phyloP scores from a whole-genome alignment of 108 stramenopile species.

The Skeletonema costatum region DNA sequence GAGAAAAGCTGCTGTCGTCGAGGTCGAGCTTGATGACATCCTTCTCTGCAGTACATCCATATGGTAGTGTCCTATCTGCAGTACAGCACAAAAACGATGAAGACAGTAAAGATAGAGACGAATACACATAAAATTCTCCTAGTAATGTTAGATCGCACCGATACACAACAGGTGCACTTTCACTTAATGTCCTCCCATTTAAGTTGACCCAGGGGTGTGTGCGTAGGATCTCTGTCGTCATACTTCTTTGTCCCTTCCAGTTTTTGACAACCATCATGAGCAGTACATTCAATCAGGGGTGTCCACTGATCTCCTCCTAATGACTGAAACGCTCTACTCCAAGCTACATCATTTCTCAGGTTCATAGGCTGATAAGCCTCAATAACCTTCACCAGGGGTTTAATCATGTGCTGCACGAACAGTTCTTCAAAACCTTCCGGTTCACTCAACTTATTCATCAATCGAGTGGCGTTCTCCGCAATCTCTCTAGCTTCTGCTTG shows the following conservation, averaged over 20 bases:
- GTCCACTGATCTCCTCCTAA: not conserved
- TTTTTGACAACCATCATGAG: not conserved
- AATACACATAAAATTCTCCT: no score
- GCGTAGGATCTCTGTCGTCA: not conserved
- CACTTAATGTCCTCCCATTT: not conserved
- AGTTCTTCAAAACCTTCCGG: not conserved
- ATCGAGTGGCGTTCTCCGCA: not conserved
- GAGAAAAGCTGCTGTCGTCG: no score
- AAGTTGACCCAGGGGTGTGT: not conserved
- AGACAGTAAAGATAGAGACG: no score
- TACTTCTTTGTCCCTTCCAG: not conserved
- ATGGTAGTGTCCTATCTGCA: no score
- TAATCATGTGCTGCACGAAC: not conserved
- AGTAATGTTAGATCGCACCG: no score
- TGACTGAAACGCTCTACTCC: not conserved
- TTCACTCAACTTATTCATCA: not conserved
- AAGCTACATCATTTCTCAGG: not conserved
- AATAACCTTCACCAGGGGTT: not conserved
- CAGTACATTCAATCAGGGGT: not conserved
- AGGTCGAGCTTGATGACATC: no score
- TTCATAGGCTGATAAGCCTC: constrained; percentile 7
- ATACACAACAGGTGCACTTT: no score
- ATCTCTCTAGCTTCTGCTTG: constrained; percentile 9
- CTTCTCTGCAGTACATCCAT: no score
- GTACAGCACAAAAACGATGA: no score